phyloP scores from a whole-genome alignment of 257 asterid genomes.

The Galeopsis tetrahit region DNA sequence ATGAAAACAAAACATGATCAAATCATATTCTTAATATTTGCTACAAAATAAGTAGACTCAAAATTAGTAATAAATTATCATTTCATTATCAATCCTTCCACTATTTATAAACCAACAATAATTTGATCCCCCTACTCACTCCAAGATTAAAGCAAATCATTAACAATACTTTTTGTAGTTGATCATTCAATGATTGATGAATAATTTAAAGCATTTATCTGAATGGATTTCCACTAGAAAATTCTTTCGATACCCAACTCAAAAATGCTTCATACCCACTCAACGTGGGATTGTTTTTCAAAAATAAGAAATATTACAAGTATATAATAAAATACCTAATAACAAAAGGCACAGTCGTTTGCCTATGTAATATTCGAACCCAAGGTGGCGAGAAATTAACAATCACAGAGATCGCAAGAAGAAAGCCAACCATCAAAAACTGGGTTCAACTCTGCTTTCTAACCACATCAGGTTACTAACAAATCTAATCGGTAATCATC shows the following conservation, averaged over 20 bases:
- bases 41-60: too few species aligned
- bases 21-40: background rate
- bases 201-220: background rate
- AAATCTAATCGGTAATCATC: constrained; percentile 27
- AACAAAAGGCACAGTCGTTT: constrained; percentile 27
- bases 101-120: too few species aligned
- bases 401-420: constrained; percentile 33
- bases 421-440: constrained; percentile 44
- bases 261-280: constrained; percentile 41
- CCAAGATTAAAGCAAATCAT: background rate
- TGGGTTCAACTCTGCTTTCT: constrained; percentile 46
- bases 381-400: constrained; percentile 24
- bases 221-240: constrained; percentile 28
- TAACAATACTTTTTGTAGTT: background rate
- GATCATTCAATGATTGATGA: background rate
- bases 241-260: constrained; percentile 43
- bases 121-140: too few species aligned
- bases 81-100: too few species aligned
- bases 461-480: constrained; percentile 24
- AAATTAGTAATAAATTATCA: too few species aligned
- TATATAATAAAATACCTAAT: constrained; percentile 29
- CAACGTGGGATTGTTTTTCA: constrained; percentile 9
- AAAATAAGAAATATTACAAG: constrained; percentile 39
- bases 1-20: background rate
- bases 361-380: constrained; percentile 20